Percentiles rank a stretch among this genome's conserved stretches.
Evolutionary conservation across 2,329 filamentous ascomycete species (phyloP).

Genomic region (Penicillium sp.): DNA sequence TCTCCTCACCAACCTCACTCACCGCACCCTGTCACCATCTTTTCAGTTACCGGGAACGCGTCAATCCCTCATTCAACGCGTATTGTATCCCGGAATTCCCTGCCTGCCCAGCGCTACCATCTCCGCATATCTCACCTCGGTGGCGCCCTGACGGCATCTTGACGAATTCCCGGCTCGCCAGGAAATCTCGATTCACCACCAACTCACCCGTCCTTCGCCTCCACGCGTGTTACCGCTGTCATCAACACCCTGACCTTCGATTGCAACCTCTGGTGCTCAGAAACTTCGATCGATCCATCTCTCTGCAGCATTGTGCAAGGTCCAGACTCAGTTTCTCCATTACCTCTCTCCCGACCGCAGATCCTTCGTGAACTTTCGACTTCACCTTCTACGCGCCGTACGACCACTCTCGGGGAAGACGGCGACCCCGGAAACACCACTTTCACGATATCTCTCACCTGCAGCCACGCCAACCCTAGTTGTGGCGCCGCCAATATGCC

Average conservation of each 20-base stretch:
- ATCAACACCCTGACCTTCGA: constrained; percentile 16
- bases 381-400: constrained; percentile 42
- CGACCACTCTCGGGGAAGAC: constrained; percentile 49
- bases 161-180: constrained; percentile 16
- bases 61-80: constrained; percentile 29
- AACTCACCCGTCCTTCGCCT: constrained; percentile 7
- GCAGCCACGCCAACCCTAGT: constrained; percentile 12
- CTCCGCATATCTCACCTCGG: constrained; percentile 25
- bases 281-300: constrained; percentile 20
- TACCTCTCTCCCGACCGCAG: constrained; percentile 13
- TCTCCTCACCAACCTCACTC: constrained; percentile 15
- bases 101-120: background rate
- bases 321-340: constrained; percentile 21
- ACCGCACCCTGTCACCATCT: constrained; percentile 4
- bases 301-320: constrained; percentile 26
- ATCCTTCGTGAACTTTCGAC: constrained; percentile 26
- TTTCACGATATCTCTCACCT: constrained; percentile 8
- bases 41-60: constrained; percentile 12
- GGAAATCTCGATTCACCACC: constrained; percentile 7
- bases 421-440: constrained; percentile 45
- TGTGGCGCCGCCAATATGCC: constrained; percentile 66
- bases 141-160: constrained; percentile 24
- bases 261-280: constrained; percentile 25
- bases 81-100: constrained; percentile 15
- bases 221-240: constrained; percentile 13